phyloP scores from a whole-genome alignment of 768 basidiomycete genomes.

The Rhodotorula taiwanensis region DNA sequence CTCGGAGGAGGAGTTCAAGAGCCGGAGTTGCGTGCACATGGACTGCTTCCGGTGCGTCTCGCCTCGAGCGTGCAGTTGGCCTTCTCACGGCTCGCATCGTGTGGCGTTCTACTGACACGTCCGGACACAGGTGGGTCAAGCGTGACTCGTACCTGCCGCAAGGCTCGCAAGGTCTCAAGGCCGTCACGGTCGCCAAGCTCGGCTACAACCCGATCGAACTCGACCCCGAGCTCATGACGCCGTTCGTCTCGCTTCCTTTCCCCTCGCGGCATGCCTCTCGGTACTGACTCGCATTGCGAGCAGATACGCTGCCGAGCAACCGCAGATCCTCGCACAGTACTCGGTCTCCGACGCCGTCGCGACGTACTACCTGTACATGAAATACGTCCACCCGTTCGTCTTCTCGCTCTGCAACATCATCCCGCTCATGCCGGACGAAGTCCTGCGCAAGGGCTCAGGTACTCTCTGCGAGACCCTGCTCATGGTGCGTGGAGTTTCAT shows the following conservation, averaged over 20 bases:
- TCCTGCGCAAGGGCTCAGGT: slow-evolving; percentile 88
- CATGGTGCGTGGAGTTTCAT: slow-evolving; percentile 68
- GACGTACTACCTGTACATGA: slow-evolving; percentile 99
- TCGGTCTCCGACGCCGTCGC: slow-evolving; percentile 99
- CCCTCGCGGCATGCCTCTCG: neutral
- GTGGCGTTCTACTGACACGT: neutral
- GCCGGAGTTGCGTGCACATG: slow-evolving; percentile 88
- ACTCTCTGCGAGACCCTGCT: slow-evolving; percentile 95
- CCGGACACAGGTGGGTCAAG: slow-evolving; percentile 70
- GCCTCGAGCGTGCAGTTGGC: no score
- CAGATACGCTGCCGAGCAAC: slow-evolving; percentile 93
- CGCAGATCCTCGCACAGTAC: slow-evolving; percentile 88
- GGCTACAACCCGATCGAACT: slow-evolving; percentile 96
- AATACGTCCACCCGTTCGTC: slow-evolving; percentile 99
- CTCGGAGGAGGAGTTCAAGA: slow-evolving; percentile 90
- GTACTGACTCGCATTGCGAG: neutral
- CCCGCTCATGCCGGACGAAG: slow-evolving; percentile 91
- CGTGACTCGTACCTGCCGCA: slow-evolving; percentile 97
- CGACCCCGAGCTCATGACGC: slow-evolving; percentile 98
- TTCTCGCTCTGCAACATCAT: slow-evolving; percentile 99
- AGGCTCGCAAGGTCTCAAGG: slow-evolving; percentile 96
- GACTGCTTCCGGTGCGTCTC: slow-evolving; percentile 73
- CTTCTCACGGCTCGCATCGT: neutral
- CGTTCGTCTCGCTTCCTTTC: slow-evolving; percentile 54
- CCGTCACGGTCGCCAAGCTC: slow-evolving; percentile 89